These are phyloP conservation scores for Aspergillus arachidicola DNA, from an alignment of 2,329 filamentous ascomycete species.

Conservation along the genomic window DNA sequence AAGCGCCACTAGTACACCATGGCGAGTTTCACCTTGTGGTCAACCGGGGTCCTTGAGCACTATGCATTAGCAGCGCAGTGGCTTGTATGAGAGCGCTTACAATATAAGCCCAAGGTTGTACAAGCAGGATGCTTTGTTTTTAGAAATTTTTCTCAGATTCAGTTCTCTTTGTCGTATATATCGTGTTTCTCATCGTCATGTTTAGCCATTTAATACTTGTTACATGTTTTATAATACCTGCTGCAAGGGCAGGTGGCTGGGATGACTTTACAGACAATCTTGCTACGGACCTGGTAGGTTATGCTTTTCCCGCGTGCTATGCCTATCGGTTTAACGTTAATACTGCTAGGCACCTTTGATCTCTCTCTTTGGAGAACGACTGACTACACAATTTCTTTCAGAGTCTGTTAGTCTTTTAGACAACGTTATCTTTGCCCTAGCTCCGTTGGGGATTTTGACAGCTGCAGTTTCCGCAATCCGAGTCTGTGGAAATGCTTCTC, in stretches of 20 bases:
- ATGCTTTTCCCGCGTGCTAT: neutral
- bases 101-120: neutral
- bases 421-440: slow-evolving; percentile 51
- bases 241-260: slow-evolving; percentile 34
- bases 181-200: neutral
- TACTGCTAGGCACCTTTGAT: slow-evolving; percentile 36
- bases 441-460: slow-evolving; percentile 51
- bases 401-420: slow-evolving; percentile 46
- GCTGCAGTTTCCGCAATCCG: slow-evolving; percentile 49
- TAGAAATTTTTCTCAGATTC: neutral
- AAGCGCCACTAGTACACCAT: neutral
- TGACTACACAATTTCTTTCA: slow-evolving; percentile 54
- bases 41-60: neutral
- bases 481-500: slow-evolving; percentile 46
- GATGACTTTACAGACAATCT: slow-evolving; percentile 45
- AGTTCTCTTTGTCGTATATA: neutral
- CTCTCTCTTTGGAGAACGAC: slow-evolving; percentile 49
- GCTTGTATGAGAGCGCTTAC: neutral
- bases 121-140: neutral
- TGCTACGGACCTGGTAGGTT: slow-evolving; percentile 40
- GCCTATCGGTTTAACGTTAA: neutral
- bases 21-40: neutral
- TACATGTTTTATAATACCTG: slow-evolving; percentile 19
- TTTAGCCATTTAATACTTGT: slow-evolving; percentile 13
- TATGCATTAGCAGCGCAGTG: neutral